Conservation (phyloP, 306 rosid species). For the Trichosanthes cucumerina region DNA sequence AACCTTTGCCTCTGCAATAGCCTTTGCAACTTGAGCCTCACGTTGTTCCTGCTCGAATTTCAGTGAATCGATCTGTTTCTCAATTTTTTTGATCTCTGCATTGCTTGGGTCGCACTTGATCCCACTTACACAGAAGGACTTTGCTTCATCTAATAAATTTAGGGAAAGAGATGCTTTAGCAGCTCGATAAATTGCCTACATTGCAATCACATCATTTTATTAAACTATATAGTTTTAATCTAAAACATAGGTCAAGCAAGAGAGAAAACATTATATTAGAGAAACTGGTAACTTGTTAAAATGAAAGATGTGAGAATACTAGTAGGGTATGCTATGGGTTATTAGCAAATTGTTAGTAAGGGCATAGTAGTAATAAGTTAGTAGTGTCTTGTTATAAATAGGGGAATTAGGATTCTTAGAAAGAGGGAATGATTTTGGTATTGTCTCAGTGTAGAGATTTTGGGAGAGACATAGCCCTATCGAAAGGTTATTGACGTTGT, state of each 20-base stretch:
- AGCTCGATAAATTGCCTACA: conserved; percentile 74
- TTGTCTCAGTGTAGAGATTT: no score
- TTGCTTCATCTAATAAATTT: conserved; percentile 60
- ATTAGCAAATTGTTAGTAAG: no score
- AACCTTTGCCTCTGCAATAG: conserved; percentile 60
- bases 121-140: conserved; percentile 49
- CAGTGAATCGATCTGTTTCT: conserved; percentile 38
- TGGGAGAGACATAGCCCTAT: no score
- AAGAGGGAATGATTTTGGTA: no score
- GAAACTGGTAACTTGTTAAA: neutral
- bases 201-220: conserved; percentile 15
- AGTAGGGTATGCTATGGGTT: no score
- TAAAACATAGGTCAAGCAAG: neutral
- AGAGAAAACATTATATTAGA: neutral
- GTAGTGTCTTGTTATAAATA: no score
- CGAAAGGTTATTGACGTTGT: no score
- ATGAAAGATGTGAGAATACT: no score
- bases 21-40: conserved; percentile 64
- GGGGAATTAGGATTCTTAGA: no score
- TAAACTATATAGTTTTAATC: neutral
- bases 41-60: conserved; percentile 49
- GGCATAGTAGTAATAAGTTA: no score
- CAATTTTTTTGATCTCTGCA: conserved; percentile 59
- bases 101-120: conserved; percentile 57
- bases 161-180: conserved; percentile 64